Conservation (phyloP, 2,329 filamentous ascomycete genomes). For the Xylariaceae sp. region DNA sequence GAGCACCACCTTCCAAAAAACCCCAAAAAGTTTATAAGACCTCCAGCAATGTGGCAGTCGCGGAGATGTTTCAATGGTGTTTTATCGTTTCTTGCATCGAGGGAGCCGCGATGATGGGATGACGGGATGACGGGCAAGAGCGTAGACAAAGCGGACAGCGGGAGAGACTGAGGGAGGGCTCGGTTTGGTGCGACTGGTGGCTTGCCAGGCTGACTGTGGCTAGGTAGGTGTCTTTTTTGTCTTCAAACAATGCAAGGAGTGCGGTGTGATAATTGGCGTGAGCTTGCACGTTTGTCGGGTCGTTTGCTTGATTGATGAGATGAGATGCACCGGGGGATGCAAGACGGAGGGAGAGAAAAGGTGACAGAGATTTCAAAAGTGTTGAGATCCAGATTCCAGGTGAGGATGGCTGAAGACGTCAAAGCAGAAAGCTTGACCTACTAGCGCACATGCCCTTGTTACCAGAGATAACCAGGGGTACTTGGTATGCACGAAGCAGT, state of each 20-base stretch:
- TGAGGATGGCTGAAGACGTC: background rate
- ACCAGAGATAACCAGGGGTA: too few relatives aligned
- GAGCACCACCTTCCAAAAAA: background rate
- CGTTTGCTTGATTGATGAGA: background rate
- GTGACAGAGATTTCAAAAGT: background rate
- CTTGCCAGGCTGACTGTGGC: background rate
- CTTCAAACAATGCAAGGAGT: background rate
- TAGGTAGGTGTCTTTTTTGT: background rate
- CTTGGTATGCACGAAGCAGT: too few relatives aligned
- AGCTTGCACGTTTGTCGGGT: background rate
- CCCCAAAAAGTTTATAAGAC: background rate
- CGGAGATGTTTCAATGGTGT: background rate
- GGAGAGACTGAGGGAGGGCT: background rate
- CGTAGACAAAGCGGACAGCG: background rate
- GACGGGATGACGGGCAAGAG: background rate
- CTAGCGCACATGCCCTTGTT: background rate
- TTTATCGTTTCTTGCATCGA: background rate
- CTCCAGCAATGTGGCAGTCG: too few relatives aligned
- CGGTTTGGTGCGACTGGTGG: background rate
- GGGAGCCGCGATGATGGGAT: background rate
- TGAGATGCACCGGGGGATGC: background rate
- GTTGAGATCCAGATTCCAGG: background rate
- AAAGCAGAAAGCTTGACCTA: background rate
- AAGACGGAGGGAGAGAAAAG: background rate
- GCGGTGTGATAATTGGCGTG: background rate